A percentile compares a stretch with the other conserved stretches of the same genome.
phyloP scores from a whole-genome alignment of 1,139 yeast species.

The Pichia sp. region DNA sequence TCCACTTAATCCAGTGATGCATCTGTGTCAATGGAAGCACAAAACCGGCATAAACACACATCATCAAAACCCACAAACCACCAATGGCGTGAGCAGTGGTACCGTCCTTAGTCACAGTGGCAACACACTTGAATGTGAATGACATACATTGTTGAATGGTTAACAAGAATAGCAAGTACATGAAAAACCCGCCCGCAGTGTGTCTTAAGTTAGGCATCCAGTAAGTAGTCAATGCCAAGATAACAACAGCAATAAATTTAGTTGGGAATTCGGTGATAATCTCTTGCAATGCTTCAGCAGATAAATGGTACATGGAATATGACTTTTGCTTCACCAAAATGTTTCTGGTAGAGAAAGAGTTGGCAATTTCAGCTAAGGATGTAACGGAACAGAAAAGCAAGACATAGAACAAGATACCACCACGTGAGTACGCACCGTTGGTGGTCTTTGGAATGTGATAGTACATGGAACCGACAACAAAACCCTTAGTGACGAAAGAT shows the following conservation, averaged over 20 bases:
- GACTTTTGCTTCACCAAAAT: conserved; percentile 42
- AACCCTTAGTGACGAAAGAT: conserved; percentile 43
- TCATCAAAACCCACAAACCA: conserved; percentile 44
- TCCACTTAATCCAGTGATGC: conserved; percentile 65
- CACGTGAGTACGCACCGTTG: conserved; percentile 36
- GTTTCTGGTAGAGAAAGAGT: conserved; percentile 41
- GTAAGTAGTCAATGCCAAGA: conserved; percentile 37
- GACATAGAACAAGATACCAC: conserved; percentile 40
- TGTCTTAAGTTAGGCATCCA: conserved; percentile 42
- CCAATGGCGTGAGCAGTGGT: conserved; percentile 48
- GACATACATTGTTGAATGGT: conserved; percentile 38
- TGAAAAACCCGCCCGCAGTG: conserved; percentile 41
- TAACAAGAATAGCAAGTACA: conserved; percentile 38
- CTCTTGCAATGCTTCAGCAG: conserved; percentile 44
- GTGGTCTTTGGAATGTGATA: conserved; percentile 35
- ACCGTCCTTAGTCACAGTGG: conserved; percentile 45
- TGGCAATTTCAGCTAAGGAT: conserved; percentile 39
- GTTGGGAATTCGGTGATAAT: conserved; percentile 39
- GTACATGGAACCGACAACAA: conserved; percentile 38
- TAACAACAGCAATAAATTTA: conserved; percentile 33
- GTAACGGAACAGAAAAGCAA: conserved; percentile 40
- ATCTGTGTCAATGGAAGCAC: conserved; percentile 53
- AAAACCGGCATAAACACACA: conserved; percentile 48
- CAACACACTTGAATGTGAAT: conserved; percentile 45
- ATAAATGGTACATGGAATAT: conserved; percentile 41